Conservation (phyloP, 495 filamentous ascomycete species). For the Lepidopterella palustris region DNA sequence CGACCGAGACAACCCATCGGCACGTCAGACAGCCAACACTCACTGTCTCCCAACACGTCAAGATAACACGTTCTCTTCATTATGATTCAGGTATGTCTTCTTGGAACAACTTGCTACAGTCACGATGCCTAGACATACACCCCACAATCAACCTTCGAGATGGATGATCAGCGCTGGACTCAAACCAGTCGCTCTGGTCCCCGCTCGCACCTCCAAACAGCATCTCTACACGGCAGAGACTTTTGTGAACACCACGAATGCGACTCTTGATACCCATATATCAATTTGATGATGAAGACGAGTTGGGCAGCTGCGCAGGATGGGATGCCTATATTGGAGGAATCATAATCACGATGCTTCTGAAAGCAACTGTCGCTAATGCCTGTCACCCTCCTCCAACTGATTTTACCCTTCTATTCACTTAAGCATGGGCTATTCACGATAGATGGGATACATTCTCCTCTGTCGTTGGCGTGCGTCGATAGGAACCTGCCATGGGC, state of each 20-base stretch:
- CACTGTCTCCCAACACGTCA: too few relatives aligned
- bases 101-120: not conserved
- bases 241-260: not conserved
- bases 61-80: not conserved
- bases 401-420: too few relatives aligned
- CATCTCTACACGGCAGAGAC: not conserved
- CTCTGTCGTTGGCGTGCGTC: not conserved
- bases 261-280: too few relatives aligned
- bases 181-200: not conserved
- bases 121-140: not conserved
- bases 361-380: too few relatives aligned
- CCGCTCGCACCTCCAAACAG: not conserved
- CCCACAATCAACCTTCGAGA: not conserved
- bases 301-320: too few relatives aligned
- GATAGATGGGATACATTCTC: not conserved
- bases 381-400: too few relatives aligned
- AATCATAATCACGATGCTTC: too few relatives aligned
- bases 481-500: not conserved
- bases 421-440: not conserved
- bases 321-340: too few relatives aligned
- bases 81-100: not conserved
- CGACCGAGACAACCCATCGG: too few relatives aligned
- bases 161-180: not conserved
- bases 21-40: too few relatives aligned
- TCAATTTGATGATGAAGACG: too few relatives aligned